Evolutionary conservation across 1,139 yeast genomes (phyloP), one percentile per base, ranked within the genome.

Genomic region (Ashbya aceris): DNA sequence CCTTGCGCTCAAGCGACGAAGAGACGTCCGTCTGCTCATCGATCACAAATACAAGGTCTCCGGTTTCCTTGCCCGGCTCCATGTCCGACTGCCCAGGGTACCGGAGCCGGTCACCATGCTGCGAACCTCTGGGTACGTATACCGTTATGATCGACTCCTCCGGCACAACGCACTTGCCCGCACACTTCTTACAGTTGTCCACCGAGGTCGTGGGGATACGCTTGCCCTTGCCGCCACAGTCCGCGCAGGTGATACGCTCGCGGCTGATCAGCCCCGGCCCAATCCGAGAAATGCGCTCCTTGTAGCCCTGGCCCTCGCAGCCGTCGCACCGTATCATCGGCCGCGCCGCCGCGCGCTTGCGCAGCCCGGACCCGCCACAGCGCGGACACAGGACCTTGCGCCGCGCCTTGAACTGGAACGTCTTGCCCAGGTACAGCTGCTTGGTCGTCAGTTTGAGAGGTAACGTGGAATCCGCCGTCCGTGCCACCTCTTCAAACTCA

Each of bases 371-470:
- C 1, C 96, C 97, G 40, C 70, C 66, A 63, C 97, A 89, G 35
- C 67, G 60, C 1, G 70, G 61, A 66, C 97, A 89, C 7, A 86
- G 65, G 13, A 82, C 71, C 55, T 83, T 76, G 56, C 96, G 74
- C 2, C 83, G 76, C 3, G 85, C 74, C 2, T 85, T 74, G 55
- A 85, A 76, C 58, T 85, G 83, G 49, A 86, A 73, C 11, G 79
- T 76, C 57, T 85, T 85, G 8, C 98, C 97, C 51, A 75, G 76
- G 68, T 76, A 91, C 36, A 86, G 64, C 48, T 89, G 96, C 44
- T 79, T 86, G 37, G 51, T 47, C 3, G 55, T 44, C 11, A 59
- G 41, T 30, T 45, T 46, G 43, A 87, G 64, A 0, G 83, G 71
- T 7, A 87, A 78, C 7, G 67, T 65, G 0, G 89, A 93, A 58